Conservation (phyloP, 169 alveolate genomes). For the Cryptosporidium meleagridis region DNA sequence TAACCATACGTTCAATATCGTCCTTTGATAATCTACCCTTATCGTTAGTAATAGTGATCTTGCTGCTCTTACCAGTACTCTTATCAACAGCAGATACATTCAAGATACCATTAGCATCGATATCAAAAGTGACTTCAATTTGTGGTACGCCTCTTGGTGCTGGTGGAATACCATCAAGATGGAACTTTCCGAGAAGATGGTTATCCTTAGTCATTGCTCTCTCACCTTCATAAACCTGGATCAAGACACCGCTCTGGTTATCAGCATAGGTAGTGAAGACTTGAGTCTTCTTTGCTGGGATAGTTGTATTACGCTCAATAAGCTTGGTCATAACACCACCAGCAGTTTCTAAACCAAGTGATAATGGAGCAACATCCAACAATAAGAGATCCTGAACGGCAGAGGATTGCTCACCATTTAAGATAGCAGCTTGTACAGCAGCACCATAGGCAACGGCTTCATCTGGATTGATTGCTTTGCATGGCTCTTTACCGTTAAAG, state of each 20-base stretch:
- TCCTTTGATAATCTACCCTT: conserved; percentile 93
- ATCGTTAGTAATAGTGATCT: conserved; percentile 95
- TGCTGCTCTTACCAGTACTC: conserved; percentile 93
- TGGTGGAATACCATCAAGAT: conserved; percentile 94
- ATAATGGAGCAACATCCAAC: conserved; percentile 94
- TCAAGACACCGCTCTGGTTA: conserved; percentile 94
- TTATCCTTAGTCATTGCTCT: conserved; percentile 96
- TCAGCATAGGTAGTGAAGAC: conserved; percentile 95
- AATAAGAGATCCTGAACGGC: conserved; percentile 90
- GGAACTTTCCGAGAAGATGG: conserved; percentile 94
- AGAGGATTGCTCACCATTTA: conserved; percentile 93
- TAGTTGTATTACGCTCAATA: conserved; percentile 93
- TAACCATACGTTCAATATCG: conserved; percentile 94
- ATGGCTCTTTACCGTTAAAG: conserved; percentile 93
- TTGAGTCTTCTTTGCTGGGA: conserved; percentile 95
- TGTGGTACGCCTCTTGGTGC: conserved; percentile 96
- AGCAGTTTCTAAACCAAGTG: conserved; percentile 96
- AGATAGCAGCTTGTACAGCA: conserved; percentile 95
- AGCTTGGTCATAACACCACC: conserved; percentile 96
- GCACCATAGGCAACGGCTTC: conserved; percentile 98
- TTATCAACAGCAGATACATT: conserved; percentile 95
- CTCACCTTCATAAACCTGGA: conserved; percentile 96
- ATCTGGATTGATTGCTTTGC: conserved; percentile 93
- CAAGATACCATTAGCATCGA: conserved; percentile 96
- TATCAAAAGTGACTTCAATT: conserved; percentile 96